Conservation (phyloP, 148 eudicot genomes). For the Bassia scoparia region DNA sequence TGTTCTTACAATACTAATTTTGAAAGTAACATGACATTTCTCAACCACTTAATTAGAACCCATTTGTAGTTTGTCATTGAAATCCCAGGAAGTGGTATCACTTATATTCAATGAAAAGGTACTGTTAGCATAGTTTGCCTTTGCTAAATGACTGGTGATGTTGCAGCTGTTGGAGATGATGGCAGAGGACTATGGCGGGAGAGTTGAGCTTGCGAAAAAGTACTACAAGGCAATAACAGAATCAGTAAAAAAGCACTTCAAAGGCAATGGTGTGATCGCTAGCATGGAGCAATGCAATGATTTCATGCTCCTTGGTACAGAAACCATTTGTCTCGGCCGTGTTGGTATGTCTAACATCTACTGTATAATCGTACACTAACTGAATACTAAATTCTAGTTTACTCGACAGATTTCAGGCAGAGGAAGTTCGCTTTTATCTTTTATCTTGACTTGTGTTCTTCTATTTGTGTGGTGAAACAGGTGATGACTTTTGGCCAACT, state of each 20-base stretch:
- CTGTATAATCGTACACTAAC: too few relatives aligned
- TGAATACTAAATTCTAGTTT: too few relatives aligned
- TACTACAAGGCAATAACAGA: conserved; percentile 58
- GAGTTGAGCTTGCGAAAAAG: conserved; percentile 67
- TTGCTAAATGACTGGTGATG: too few relatives aligned
- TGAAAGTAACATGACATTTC: too few relatives aligned
- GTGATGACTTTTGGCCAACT: conserved; percentile 95
- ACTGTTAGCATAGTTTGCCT: too few relatives aligned
- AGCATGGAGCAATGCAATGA: conserved; percentile 92
- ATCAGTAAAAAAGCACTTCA: conserved; percentile 65
- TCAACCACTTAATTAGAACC: too few relatives aligned
- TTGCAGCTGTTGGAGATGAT: conserved; percentile 62
- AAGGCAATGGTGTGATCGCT: conserved; percentile 69
- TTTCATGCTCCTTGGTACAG: conserved; percentile 78
- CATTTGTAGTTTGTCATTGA: too few relatives aligned
- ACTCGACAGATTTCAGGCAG: too few relatives aligned
- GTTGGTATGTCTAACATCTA: conserved; percentile 47
- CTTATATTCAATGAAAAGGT: too few relatives aligned
- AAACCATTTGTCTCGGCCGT: conserved; percentile 65
- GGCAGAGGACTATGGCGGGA: conserved; percentile 70
- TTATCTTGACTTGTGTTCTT: background rate
- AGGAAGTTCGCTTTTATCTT: too few relatives aligned
- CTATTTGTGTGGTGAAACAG: conserved; percentile 25
- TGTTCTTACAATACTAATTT: too few relatives aligned
- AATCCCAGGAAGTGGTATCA: too few relatives aligned